Base-by-base conservation (phyloP, 2,329 filamentous ascomycete genomes). In the Diaporthe caulivora region DNA sequence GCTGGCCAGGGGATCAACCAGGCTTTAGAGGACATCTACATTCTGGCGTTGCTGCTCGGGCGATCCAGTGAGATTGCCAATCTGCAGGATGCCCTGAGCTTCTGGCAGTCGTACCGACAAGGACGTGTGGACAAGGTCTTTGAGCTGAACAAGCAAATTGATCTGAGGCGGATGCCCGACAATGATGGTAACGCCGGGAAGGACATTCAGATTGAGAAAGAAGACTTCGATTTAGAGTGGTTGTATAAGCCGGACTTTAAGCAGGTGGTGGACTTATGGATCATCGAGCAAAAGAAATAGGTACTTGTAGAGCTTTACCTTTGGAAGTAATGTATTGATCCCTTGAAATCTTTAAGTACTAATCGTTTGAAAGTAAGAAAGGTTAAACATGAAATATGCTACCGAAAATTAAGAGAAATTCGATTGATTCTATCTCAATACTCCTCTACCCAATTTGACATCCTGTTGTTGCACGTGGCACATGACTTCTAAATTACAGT, bases 71-170 rank as follows among this genome's bases (percentile, higher is more conserved):
- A 55, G 17, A 78, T 64, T 34, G 1, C 4, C 18, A 49, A 54
- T 11, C 24, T 65, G 1, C 40, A 67, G 24, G 24, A 58, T 8
- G 72, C 72, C 34, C 60, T 74, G 10, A 65, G 24, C 29, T 73
- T 71, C 40, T 91, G 88, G 89, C 85, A 89, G 76, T 72, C 77
- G 0, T 84, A 85, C 17, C 80, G 88, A 11, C 86, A 89, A 77
- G 82, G 81, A 13, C 82, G 88, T 2, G 79, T 90, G 1, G 84
- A 86, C 37, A 83, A 80, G 67, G 81, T 90, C 1, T 78, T 89
- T 34, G 82, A 83, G 37, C 78, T 91, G 40, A 90, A 86, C 13
- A 77, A 80, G 34, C 82, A 86, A 78, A 85, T 89, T 67, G 86
- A 88, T 58, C 80, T 83, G 55, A 83, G 85, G 72, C 80, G 87